Base-by-base conservation (phyloP, 768 basidiomycete genomes). In the Trametes cinnabarina region DNA sequence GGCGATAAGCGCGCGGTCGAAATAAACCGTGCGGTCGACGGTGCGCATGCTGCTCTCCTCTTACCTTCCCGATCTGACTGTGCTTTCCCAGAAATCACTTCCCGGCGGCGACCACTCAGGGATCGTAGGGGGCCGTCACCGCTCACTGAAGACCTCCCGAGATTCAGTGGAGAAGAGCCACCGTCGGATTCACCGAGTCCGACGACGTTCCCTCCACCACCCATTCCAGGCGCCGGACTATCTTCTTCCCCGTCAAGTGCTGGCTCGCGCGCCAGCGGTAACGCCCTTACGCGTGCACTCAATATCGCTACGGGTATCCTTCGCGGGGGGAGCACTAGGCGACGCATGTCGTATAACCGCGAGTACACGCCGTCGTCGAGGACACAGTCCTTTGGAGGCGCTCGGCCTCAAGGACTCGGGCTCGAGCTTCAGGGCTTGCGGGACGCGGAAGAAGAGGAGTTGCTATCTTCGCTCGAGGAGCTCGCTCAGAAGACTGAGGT, bases 401-500 rank as follows among this genome's bases (percentile, higher is more conserved):
- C 70, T 14, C 60, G 65, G 5, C 58, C 57, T 1, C 57, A 39
- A 15, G 64, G 57, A 3, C 63, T 68, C 9, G 69, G 71, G 59
- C 52, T 62, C 47, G 74, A 72, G 5, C 78, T 78, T 15, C 68
- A 63, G 44, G 74, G 68, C 5, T 75, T 77, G 60, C 72, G 81
- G 19, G 87, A 90, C 65, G 87, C 87, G 1, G 75, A 89, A 63
- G 94, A 97, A 64, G 92, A 96, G 59, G 83, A 85, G 58, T 72
- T 97, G n/a, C 74, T 97, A n/a, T 83, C 78, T 2, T 71, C 75
- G 19, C 75, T 98, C 41, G 96, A 98, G 68, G 90, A 95, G 62
- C 76, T 95, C 3, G 96, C 95, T 32, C 92, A 97, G 79, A 99
- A 98, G 80, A 96, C 96, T 32, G 87, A 91, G 59, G 94, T 95